Evolutionary conservation across 371 early-diverging fungal genomes (phyloP), one percentile per base, ranked within the genome.

Genomic region (Cokeromyces recurvatus): DNA sequence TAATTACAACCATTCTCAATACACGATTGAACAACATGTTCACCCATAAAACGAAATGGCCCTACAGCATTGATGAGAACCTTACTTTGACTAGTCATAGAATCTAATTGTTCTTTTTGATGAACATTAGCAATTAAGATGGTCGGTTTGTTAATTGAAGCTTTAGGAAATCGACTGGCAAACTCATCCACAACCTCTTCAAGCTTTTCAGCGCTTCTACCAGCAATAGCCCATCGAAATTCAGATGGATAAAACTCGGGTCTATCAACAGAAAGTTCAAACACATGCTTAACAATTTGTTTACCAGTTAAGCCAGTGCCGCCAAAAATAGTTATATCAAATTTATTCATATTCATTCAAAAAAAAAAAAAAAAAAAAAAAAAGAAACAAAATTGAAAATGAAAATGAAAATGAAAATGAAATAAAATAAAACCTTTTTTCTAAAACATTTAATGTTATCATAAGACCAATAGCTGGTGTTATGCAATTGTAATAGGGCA

Each of bases 301-400:
- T 79, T 74, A 17, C 93, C 94, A 5, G 94, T 90, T 68, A 89
- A 87, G 1, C 93, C 92, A 21, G 86, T 87, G 12, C 89, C 92
- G 4, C 96, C 96, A 72, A 89, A 89, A 25, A 94, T 62, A 27
- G 90, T 75, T 14, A 92, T 55, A 56, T 91, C 48, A 44, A 55
- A 48, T 36, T 53, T 25, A 29, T 29, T 52, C 23, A 23, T 32
- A n/a, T 24, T n/a, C n/a, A 5, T 7, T 14, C 3, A 2, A 27
- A 24, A 38, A 23, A 38, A 37, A 38, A 38, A 23, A 19, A 44
- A 17, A 51, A 38, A n/a, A 24, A 22, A 38, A 31, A 38, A 27
- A 38, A 17, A 51, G 32, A 34, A 22, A 29, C 24, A 42, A 29
- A n/a, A n/a, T n/a, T n/a, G n/a, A n/a, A n/a, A n/a, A 29, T 8